Conservation (phyloP, 768 basidiomycete species). For the Amanita rubescens region DNA sequence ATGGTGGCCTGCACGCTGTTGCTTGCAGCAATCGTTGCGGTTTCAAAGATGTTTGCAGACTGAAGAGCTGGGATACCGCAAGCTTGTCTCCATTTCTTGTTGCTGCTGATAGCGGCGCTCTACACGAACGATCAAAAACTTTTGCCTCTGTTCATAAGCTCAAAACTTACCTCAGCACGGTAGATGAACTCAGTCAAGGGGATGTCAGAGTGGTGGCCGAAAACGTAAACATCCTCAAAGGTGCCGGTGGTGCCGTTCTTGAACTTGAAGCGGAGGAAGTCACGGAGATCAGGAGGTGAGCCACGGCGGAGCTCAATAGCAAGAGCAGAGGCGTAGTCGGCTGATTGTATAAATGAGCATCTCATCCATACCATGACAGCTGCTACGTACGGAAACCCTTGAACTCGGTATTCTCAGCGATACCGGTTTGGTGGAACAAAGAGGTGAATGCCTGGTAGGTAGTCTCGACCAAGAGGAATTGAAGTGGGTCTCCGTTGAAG, state of each 20-base stretch:
- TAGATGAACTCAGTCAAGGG: conserved; percentile 83
- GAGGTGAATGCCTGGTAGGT: conserved; percentile 92
- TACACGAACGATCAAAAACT: conserved; percentile 12
- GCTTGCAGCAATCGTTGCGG: conserved; percentile 18
- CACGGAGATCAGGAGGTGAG: conserved; percentile 65
- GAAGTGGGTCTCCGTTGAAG: conserved; percentile 72
- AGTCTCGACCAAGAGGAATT: conserved; percentile 69
- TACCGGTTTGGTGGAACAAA: conserved; percentile 72
- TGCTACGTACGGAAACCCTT: conserved; percentile 53
- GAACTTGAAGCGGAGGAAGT: conserved; percentile 81
- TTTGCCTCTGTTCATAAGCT: background rate
- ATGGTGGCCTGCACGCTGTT: conserved; percentile 24
- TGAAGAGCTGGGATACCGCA: conserved; percentile 36
- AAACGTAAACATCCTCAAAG: conserved; percentile 66
- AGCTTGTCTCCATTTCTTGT: conserved; percentile 45
- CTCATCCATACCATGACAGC: background rate
- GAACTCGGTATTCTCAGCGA: conserved; percentile 49
- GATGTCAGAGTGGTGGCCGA: conserved; percentile 69
- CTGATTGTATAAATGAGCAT: conserved; percentile 28
- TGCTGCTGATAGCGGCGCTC: conserved; percentile 48
- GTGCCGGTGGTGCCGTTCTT: conserved; percentile 66
- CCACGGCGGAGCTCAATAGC: conserved; percentile 76
- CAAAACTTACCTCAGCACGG: conserved; percentile 54
- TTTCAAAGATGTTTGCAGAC: conserved; percentile 15
- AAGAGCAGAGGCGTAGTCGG: conserved; percentile 66